Evolutionary conservation across 1,284 basidiomycete genomes (phyloP).

Genomic region (Boletus semigastroideus): DNA sequence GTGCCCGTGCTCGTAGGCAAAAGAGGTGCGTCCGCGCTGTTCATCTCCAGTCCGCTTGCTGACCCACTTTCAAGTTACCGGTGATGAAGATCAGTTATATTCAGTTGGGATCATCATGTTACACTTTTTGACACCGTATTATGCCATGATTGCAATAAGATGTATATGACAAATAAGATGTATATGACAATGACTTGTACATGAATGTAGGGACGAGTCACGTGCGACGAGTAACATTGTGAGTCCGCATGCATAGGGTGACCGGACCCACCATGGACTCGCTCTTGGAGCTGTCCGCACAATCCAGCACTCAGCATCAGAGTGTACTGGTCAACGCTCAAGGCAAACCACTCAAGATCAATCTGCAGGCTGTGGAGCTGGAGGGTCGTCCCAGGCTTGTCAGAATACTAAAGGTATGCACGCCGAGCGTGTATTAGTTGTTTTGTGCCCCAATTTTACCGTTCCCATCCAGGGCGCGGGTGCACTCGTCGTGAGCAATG

Average conservation of each 20-base stretch:
- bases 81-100: constrained; percentile 50
- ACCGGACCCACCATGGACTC: constrained; percentile 21
- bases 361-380: constrained; percentile 54
- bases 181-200: constrained; percentile 14
- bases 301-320: constrained; percentile 10
- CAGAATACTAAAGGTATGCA: constrained; percentile 48
- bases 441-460: not conserved
- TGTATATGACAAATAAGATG: too few species aligned
- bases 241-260: not conserved
- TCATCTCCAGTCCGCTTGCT: constrained; percentile 5
- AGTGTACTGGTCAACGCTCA: constrained; percentile 28
- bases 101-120: constrained; percentile 44
- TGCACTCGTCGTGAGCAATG: constrained; percentile 46
- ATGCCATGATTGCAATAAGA: constrained; percentile 46
- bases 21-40: constrained; percentile 64
- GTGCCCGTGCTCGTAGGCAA: constrained; percentile 95
- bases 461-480: constrained; percentile 45
- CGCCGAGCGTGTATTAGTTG: constrained; percentile 8
- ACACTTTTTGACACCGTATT: constrained; percentile 37
- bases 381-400: constrained; percentile 50
- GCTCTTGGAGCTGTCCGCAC: constrained; percentile 19
- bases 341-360: constrained; percentile 36
- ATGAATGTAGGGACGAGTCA: constrained; percentile 4
- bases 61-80: constrained; percentile 68
- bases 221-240: constrained; percentile 12